Evolutionary conservation across 495 filamentous ascomycete genomes (phyloP).

Genomic region (Penicillium angulare): DNA sequence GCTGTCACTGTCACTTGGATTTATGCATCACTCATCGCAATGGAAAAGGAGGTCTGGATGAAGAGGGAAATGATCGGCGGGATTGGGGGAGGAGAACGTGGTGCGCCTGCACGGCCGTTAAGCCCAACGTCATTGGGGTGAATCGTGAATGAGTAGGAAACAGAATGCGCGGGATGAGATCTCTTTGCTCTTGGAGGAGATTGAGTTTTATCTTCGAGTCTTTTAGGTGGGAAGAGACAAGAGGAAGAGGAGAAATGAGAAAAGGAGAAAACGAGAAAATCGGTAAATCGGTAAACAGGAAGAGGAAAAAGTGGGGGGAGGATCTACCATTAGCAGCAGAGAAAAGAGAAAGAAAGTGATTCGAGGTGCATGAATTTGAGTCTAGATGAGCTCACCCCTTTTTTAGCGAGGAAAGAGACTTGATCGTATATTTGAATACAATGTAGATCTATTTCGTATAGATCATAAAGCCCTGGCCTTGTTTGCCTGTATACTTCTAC

Average conservation of each 20-base stretch:
- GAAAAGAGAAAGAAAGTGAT: conserved; percentile 2
- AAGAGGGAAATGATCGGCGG: conserved; percentile 26
- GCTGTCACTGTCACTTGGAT: too few species aligned
- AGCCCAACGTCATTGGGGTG: conserved; percentile 13
- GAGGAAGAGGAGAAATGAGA: conserved; percentile 1
- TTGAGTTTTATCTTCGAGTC: background rate
- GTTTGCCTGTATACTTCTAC: too few species aligned
- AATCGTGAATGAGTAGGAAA: too few species aligned
- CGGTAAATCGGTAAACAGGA: too few species aligned
- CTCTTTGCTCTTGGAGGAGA: background rate
- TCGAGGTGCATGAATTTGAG: conserved; percentile 17
- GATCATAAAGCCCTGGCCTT: background rate
- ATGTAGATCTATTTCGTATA: background rate
- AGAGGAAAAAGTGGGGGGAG: conserved; percentile 15
- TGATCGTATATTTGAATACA: background rate
- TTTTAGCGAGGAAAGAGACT: background rate
- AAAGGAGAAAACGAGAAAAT: conserved; percentile 13
- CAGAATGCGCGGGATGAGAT: background rate
- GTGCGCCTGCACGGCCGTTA: conserved; percentile 17
- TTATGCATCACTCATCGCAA: background rate
- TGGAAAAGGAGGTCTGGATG: conserved; percentile 20
- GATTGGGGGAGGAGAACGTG: conserved; percentile 14
- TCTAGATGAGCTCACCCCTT: conserved; percentile 3
- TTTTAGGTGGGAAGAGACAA: conserved; percentile 8
- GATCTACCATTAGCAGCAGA: conserved; percentile 4